Conservation (phyloP, 2,329 filamentous ascomycete genomes). For the Metarhizium guizhouense region DNA sequence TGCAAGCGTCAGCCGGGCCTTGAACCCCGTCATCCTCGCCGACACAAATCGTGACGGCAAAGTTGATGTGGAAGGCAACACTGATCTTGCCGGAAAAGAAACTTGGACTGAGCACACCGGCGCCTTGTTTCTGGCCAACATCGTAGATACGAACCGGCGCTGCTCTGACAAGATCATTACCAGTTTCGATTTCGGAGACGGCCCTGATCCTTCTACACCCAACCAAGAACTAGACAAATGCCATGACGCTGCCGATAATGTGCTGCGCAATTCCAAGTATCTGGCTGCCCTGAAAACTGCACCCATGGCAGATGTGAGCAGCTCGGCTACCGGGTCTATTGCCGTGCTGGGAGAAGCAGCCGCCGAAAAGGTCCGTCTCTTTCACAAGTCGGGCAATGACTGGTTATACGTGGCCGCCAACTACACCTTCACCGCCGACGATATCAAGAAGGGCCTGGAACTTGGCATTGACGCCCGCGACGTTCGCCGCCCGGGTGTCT, state of each 20-base stretch:
- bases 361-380: constrained; percentile 18
- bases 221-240: constrained; percentile 21
- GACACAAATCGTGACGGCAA: constrained; percentile 27
- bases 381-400: constrained; percentile 10
- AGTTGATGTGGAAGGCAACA: constrained; percentile 15
- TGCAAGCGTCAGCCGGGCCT: not conserved
- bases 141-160: constrained; percentile 22
- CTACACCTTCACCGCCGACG: constrained; percentile 18
- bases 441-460: constrained; percentile 19
- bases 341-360: constrained; percentile 5
- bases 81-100: constrained; percentile 15
- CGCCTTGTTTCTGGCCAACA: constrained; percentile 26
- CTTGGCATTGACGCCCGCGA: constrained; percentile 27
- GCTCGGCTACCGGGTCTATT: constrained; percentile 11
- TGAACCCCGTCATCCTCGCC: constrained; percentile 15
- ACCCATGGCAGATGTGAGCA: constrained; percentile 13
- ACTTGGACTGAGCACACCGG: constrained; percentile 15
- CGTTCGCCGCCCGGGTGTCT: constrained; percentile 10
- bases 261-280: constrained; percentile 19
- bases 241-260: constrained; percentile 26
- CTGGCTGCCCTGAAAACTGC: constrained; percentile 23
- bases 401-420: constrained; percentile 15
- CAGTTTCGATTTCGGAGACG: not conserved
- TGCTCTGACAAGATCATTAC: constrained; percentile 15
- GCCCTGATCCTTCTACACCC: not conserved